Percentiles rank a stretch among this genome's conserved stretches.
These are phyloP conservation scores for Suillus placidus DNA, from an alignment of 768 basidiomycete species.

Conservation along the genomic window DNA sequence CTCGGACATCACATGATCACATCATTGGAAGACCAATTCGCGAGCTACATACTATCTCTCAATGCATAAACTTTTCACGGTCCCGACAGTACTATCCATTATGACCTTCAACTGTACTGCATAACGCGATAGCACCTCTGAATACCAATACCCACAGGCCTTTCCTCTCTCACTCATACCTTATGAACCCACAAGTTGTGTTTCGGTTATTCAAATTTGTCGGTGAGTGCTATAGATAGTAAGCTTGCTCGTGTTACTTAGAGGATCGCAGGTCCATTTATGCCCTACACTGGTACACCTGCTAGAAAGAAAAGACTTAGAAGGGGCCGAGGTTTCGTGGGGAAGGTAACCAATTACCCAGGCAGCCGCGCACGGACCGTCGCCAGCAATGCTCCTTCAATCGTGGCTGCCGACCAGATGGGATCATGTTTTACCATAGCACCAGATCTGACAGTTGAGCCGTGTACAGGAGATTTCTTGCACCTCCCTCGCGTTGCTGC, in stretches of 20 bases:
- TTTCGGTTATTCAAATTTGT: neutral
- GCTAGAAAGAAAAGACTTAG: neutral
- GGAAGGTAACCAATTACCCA: neutral
- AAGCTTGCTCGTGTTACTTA: neutral
- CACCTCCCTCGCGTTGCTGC: neutral
- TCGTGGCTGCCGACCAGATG: neutral
- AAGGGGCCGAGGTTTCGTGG: neutral
- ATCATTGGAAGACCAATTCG: neutral
- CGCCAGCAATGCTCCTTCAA: neutral
- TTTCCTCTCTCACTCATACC: neutral
- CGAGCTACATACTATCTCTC: no score
- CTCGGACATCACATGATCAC: no score
- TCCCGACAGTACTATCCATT: no score
- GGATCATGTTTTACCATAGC: neutral
- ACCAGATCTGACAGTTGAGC: no score
- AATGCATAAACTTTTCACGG: no score
- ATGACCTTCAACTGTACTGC: no score
- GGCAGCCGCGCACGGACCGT: neutral
- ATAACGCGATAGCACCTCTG: neutral
- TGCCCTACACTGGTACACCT: no score
- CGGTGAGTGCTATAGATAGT: neutral
- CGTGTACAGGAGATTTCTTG: neutral
- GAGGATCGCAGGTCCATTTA: neutral
- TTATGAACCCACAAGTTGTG: neutral
- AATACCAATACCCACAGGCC: neutral